These are phyloP conservation scores for Penicillium crystallinum DNA, from an alignment of 495 filamentous ascomycete species.

Conservation along the genomic window DNA sequence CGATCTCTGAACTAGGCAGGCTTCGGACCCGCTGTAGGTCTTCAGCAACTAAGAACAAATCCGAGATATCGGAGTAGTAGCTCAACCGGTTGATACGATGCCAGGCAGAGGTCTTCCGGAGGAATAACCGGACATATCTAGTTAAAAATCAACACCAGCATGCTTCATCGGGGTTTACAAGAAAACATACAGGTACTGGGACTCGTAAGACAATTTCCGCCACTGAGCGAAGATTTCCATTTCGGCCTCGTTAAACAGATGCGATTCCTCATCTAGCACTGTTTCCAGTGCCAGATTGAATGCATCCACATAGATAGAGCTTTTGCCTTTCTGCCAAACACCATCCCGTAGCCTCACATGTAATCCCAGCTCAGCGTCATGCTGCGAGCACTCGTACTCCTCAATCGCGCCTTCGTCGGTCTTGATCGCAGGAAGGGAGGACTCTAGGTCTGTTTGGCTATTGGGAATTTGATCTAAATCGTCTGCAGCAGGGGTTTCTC, in stretches of 20 bases:
- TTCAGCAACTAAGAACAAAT: slow-evolving; percentile 59
- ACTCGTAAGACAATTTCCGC: slow-evolving; percentile 70
- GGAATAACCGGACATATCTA: slow-evolving; percentile 87
- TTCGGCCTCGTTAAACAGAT: slow-evolving; percentile 81
- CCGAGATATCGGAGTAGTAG: slow-evolving; percentile 78
- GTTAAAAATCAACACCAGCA: neutral
- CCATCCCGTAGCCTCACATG: slow-evolving; percentile 48
- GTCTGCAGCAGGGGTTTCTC: slow-evolving; percentile 22
- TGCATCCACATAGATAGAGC: slow-evolving; percentile 94
- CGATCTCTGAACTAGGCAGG: slow-evolving; percentile 47
- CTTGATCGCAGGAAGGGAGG: slow-evolving; percentile 62
- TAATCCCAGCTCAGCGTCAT: slow-evolving; percentile 30
- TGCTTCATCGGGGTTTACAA: neutral
- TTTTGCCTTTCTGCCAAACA: slow-evolving; percentile 59
- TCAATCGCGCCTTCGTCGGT: slow-evolving; percentile 67
- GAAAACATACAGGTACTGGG: slow-evolving; percentile 76
- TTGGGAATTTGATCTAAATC: slow-evolving; percentile 32
- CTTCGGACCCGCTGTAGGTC: slow-evolving; percentile 44
- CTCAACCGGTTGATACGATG: slow-evolving; percentile 73
- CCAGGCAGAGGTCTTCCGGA: slow-evolving; percentile 93
- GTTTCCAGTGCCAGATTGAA: slow-evolving; percentile 93
- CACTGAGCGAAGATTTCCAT: slow-evolving; percentile 72
- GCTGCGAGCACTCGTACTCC: slow-evolving; percentile 65
- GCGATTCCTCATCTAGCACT: slow-evolving; percentile 81
- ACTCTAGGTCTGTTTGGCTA: slow-evolving; percentile 68